Conservation (phyloP, 495 filamentous ascomycete species). For the Xylaria grammica region DNA sequence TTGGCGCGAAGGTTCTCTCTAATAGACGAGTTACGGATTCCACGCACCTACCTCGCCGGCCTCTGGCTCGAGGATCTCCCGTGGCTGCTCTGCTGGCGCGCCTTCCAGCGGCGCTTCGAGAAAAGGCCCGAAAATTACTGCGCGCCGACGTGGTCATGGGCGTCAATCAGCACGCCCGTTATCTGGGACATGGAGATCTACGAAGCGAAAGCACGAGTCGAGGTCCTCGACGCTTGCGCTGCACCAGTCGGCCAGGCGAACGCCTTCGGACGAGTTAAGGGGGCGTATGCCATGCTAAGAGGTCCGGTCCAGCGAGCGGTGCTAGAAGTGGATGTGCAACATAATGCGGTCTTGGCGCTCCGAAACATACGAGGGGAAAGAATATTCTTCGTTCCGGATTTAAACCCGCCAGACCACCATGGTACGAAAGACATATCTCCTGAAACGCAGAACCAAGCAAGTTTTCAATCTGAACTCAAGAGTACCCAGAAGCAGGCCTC, state of each 20-base stretch:
- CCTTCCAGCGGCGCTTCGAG: slow-evolving; percentile 11
- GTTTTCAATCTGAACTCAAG: background rate
- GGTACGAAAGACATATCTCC: background rate
- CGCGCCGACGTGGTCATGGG: slow-evolving; percentile 8
- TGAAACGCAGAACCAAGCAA: background rate
- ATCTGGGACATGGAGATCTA: slow-evolving; percentile 6
- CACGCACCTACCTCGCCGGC: slow-evolving; percentile 22
- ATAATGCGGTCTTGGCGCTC: background rate
- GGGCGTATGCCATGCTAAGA: background rate
- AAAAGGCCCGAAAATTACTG: slow-evolving; percentile 4
- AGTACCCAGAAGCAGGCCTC: background rate
- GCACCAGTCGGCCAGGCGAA: background rate
- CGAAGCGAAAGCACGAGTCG: background rate
- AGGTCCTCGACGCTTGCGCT: background rate
- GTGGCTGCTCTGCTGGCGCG: slow-evolving; percentile 9
- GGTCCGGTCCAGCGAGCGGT: background rate
- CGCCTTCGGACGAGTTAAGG: background rate
- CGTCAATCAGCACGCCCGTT: slow-evolving; percentile 1
- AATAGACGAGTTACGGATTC: background rate
- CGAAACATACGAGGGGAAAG: background rate
- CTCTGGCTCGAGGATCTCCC: slow-evolving; percentile 24
- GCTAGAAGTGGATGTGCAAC: background rate
- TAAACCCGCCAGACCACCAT: background rate
- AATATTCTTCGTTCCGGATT: background rate
- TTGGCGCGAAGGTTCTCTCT: slow-evolving; percentile 7